Percentiles rank a stretch among this genome's conserved stretches.
phyloP scores from a whole-genome alignment of 768 basidiomycete genomes.

The Leccinum truebloodii region DNA sequence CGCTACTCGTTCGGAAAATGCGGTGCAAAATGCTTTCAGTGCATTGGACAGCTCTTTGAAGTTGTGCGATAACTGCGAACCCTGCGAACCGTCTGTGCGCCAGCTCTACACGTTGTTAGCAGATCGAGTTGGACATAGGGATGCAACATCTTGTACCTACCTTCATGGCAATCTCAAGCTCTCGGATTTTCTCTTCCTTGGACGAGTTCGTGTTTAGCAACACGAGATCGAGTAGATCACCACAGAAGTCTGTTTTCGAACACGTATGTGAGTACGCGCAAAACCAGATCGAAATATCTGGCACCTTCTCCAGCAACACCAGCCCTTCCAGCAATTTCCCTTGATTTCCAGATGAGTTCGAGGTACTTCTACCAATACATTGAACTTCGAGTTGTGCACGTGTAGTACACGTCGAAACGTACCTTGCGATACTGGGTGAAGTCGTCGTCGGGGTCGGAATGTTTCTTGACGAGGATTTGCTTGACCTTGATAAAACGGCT shows the following conservation, averaged over 20 bases:
- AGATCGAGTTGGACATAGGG: neutral
- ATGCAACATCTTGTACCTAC: neutral
- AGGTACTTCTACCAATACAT: neutral
- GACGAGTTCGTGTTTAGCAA: neutral
- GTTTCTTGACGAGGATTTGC: neutral
- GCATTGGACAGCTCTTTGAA: neutral
- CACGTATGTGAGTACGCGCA: neutral
- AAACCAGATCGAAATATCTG: neutral
- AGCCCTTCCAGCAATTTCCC: neutral
- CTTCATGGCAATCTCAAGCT: neutral
- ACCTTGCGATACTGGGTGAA: neutral
- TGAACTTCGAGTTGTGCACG: neutral
- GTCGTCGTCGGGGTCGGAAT: neutral
- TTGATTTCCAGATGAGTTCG: neutral
- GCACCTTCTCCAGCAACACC: neutral
- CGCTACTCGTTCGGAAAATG: neutral
- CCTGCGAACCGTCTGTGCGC: neutral
- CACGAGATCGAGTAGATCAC: neutral
- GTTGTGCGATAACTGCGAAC: neutral
- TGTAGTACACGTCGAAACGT: neutral
- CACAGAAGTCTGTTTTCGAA: neutral
- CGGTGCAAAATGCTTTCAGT: neutral
- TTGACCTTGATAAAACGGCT: neutral
- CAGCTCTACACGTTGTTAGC: neutral
- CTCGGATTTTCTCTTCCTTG: neutral